Base-by-base conservation (phyloP, 768 basidiomycete species). In the Amanita rubescens region DNA sequence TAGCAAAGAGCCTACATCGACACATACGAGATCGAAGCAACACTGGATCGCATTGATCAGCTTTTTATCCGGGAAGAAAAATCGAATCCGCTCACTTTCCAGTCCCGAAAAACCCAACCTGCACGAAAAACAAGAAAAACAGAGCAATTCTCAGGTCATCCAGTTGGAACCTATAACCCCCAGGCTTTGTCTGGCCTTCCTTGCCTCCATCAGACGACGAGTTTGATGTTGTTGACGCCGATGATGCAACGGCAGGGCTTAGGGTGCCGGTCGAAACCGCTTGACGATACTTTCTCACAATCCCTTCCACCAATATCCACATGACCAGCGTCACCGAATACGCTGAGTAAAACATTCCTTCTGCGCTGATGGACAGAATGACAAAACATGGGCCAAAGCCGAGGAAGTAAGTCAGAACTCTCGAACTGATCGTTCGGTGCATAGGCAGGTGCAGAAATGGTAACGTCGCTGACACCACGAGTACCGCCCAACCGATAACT, bases 61-160 rank as follows among this genome's bases (percentile, higher is more conserved):
- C 38, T 35, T 42, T 32, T 4, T n/a, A 12, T 30, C 15, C 35
- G 17, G 11, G 44, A 5, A 44, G 20, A n/a, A 35, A 6, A 34
- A 35, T 17, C 22, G 15, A 49, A 5, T 42, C 1, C 9, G 75
- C 86, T 59, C 68, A 87, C 85, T 87, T 90, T 71, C 87, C 87
- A 34, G 81, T 88, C 7, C 90, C 90, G 62, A 90, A 91, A 67
- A 91, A 92, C 2, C 83, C 90, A 38, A 90, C 79, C 60, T 94
- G 90, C 6, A 92, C 84, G 59, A 93, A 90, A 66, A 89, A 89
- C 55, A 94, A 67, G 68, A 92, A 92, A 65, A 90, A 88, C 19
- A 92, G 57, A 0, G 85, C 88, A 50, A 87, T 82, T 45, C 90
- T 70, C 11, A 90, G 64, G 55, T 90, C 85, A 35, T 85, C 84